These are phyloP conservation scores for Pseudogymnoascus sp. DNA, from an alignment of 2,329 filamentous ascomycete genomes.

Conservation along the genomic window DNA sequence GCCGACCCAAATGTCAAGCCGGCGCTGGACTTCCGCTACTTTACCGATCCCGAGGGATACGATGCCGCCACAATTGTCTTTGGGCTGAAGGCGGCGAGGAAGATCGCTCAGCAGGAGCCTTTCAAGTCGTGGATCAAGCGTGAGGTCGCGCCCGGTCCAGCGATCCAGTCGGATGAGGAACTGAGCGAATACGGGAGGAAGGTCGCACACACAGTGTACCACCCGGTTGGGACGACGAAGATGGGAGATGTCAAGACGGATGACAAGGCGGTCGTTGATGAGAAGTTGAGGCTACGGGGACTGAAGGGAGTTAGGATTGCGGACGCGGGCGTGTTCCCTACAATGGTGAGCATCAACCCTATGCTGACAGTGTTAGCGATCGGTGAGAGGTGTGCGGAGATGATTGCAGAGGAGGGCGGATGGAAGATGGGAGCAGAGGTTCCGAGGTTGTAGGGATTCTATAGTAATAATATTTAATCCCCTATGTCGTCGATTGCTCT, in stretches of 20 bases:
- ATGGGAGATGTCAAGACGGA: slow-evolving; percentile 71
- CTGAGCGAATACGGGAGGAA: slow-evolving; percentile 73
- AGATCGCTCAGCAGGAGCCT: slow-evolving; percentile 30
- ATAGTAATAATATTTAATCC: not conserved
- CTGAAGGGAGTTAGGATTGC: slow-evolving; percentile 69
- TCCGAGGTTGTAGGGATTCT: slow-evolving; percentile 21
- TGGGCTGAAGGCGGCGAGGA: slow-evolving; percentile 28
- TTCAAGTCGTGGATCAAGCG: slow-evolving; percentile 35
- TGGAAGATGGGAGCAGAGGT: slow-evolving; percentile 37
- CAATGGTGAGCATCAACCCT: slow-evolving; percentile 79
- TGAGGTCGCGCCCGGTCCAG: slow-evolving; percentile 31
- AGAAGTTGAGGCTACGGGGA: slow-evolving; percentile 61
- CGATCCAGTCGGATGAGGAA: slow-evolving; percentile 63
- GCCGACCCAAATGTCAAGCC: slow-evolving; percentile 35
- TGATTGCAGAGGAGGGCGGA: slow-evolving; percentile 67
- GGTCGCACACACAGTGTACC: slow-evolving; percentile 83
- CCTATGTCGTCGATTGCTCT: no score
- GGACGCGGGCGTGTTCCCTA: slow-evolving; percentile 81
- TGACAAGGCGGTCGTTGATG: slow-evolving; percentile 70
- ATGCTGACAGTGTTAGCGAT: slow-evolving; percentile 83
- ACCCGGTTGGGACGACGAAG: slow-evolving; percentile 81
- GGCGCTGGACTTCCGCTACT: slow-evolving; percentile 47
- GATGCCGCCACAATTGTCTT: slow-evolving; percentile 41
- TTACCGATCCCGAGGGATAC: slow-evolving; percentile 47
- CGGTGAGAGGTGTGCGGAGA: slow-evolving; percentile 75